Base-by-base conservation (phyloP, 2,329 filamentous ascomycete species). In the Xylaria multiplex region DNA sequence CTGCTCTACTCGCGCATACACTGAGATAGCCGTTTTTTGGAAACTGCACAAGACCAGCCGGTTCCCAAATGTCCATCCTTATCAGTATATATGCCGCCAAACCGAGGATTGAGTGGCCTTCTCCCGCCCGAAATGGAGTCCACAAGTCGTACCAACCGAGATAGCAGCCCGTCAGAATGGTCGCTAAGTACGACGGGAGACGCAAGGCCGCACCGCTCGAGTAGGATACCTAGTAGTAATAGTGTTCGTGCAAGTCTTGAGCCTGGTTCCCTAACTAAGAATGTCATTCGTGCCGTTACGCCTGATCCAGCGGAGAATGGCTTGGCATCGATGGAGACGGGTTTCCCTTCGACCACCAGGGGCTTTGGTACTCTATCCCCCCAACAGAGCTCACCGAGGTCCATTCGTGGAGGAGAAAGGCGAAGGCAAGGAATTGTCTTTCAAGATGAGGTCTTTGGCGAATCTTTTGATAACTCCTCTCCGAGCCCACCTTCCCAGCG, bases 211-310 rank as follows among this genome's bases (percentile, higher is more conserved):
- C 69, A 65, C 48, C 69, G 64, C 59, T 68, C 68, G 58, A 74
- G 70, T 52, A 70, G 70, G 62, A 52, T 58, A 45, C 50, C 64
- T 46, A 68, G 68, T 56, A 70, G 55, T 56, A 71, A 59, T 65
- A 73, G 70, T 58, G 63, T 59, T 62, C 74, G 68, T 65, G 61
- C 69, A 52, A 70, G 70, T 64, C 74, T 76, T 60, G 76, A 74
- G 53, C 69, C 77, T 59, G 71, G 67, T 65, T 68, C 68, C 68
- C 71, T 66, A 48, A 57, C 73, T 67, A 78, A 81, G 70, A 77
- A 37, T 69, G 86, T 85, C 52, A 86, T 90, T 73, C 87, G 90
- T 69, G 81, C 89, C 63, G 88, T 91, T 69, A 91, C 90, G 68
- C 89, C 90, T 70, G 90, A 93, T 49, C 79, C 79, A 48, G 69